Evolutionary conservation across 495 filamentous ascomycete species (phyloP).

Genomic region (Glarea lozoyensis): DNA sequence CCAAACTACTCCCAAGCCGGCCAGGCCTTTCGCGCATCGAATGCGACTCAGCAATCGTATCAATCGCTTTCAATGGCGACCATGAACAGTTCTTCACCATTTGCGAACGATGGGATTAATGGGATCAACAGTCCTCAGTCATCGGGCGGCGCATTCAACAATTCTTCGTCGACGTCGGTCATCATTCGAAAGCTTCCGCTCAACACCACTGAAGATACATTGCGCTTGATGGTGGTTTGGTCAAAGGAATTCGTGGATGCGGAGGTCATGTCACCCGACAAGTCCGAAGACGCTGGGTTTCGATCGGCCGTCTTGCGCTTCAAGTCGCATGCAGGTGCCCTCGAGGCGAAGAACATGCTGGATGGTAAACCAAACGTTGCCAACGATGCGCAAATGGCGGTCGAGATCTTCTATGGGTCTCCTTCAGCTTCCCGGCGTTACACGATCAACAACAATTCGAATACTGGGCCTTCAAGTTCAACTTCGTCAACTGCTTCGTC

Average conservation of each 20-base stretch:
- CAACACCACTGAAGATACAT: slow-evolving; percentile 61
- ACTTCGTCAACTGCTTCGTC: slow-evolving; percentile 46
- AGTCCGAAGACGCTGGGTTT: slow-evolving; percentile 62
- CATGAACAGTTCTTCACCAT: slow-evolving; percentile 22
- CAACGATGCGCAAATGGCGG: slow-evolving; percentile 69
- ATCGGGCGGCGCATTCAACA: slow-evolving; percentile 8
- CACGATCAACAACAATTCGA: slow-evolving; percentile 25
- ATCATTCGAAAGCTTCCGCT: slow-evolving; percentile 69
- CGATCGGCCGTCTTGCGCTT: slow-evolving; percentile 70
- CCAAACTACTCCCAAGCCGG: slow-evolving; percentile 15
- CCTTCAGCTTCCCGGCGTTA: slow-evolving; percentile 31
- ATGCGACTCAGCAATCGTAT: slow-evolving; percentile 17
- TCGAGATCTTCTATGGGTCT: slow-evolving; percentile 56
- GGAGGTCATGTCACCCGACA: slow-evolving; percentile 58
- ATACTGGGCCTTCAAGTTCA: slow-evolving; percentile 29
- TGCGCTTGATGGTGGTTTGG: slow-evolving; percentile 78
- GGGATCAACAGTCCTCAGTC: slow-evolving; percentile 12
- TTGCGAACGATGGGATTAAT: slow-evolving; percentile 15
- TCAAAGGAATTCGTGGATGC: slow-evolving; percentile 72
- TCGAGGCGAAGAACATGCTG: slow-evolving; percentile 66
- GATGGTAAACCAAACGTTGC: slow-evolving; percentile 72
- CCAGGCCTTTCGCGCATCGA: slow-evolving; percentile 18
- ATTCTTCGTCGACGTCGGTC: slow-evolving; percentile 16
- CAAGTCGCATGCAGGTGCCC: slow-evolving; percentile 57
- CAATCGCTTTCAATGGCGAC: slow-evolving; percentile 20